These are phyloP conservation scores for Phenoliferia sp. DNA, from an alignment of 1,284 basidiomycete genomes.

Conservation along the genomic window DNA sequence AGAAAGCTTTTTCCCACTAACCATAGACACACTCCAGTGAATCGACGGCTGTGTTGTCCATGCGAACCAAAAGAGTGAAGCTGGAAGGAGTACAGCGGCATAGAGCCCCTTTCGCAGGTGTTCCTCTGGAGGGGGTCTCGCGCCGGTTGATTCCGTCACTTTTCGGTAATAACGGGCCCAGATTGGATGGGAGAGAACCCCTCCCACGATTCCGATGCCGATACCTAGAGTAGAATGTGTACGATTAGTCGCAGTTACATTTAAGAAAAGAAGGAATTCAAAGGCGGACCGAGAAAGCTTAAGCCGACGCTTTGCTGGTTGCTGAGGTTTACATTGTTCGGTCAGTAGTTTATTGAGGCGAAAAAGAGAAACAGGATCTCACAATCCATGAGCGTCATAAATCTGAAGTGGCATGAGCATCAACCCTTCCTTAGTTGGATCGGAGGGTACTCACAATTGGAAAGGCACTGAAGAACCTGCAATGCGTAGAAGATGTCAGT, in stretches of 20 bases:
- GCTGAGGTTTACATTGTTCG: no score
- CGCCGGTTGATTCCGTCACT: slow-evolving; percentile 46
- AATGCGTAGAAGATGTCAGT: neutral
- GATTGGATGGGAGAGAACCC: slow-evolving; percentile 54
- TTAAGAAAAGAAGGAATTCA: no score
- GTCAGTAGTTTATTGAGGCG: no score
- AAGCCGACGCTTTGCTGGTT: slow-evolving; percentile 54
- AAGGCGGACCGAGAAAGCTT: slow-evolving; percentile 51
- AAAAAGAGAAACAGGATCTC: slow-evolving; percentile 10
- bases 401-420: no score
- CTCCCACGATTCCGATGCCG: slow-evolving; percentile 60
- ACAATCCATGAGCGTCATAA: slow-evolving; percentile 61
- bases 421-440: neutral
- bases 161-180: slow-evolving; percentile 48
- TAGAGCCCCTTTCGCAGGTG: slow-evolving; percentile 62
- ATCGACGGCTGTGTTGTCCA: slow-evolving; percentile 63
- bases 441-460: slow-evolving; percentile 51
- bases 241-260: no score
- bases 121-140: slow-evolving; percentile 57
- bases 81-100: slow-evolving; percentile 62
- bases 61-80: slow-evolving; percentile 66
- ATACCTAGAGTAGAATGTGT: slow-evolving; percentile 58
- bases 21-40: slow-evolving; percentile 54
- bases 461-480: slow-evolving; percentile 59
- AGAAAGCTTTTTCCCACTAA: no score